Percentiles rank a stretch among this genome's conserved stretches.
These are phyloP conservation scores for Pseudogymnoascus pannorum DNA, from an alignment of 2,329 filamentous ascomycete genomes.

Conservation along the genomic window DNA sequence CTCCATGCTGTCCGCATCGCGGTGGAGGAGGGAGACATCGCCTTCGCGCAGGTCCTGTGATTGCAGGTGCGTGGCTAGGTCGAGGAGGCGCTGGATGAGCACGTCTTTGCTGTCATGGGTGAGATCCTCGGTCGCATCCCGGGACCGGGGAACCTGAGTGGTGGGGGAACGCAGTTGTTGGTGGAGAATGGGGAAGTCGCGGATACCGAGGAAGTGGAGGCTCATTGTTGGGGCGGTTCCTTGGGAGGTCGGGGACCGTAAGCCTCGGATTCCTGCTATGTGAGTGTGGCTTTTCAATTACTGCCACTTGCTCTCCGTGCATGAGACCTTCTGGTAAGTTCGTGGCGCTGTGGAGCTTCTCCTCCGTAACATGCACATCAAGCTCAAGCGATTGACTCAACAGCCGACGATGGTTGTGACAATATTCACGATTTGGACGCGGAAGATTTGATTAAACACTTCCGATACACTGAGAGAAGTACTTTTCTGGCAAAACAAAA, in stretches of 20 bases:
- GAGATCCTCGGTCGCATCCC: conserved; percentile 14
- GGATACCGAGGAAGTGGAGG: conserved; percentile 23
- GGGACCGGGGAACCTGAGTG: conserved; percentile 8
- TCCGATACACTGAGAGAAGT: background rate
- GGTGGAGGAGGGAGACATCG: conserved; percentile 28
- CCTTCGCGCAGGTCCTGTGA: conserved; percentile 24
- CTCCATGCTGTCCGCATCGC: conserved; percentile 34
- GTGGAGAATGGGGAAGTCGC: conserved; percentile 21
- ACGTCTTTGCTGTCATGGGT: conserved; percentile 28
- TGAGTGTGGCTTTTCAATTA: background rate
- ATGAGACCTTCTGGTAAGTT: background rate
- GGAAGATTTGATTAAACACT: background rate
- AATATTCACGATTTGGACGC: conserved; percentile 5
- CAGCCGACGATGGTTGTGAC: background rate
- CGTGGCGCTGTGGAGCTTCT: background rate
- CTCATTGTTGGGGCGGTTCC: conserved; percentile 18
- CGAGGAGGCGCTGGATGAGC: conserved; percentile 28
- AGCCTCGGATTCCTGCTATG: background rate
- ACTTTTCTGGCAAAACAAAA: conserved; percentile 3
- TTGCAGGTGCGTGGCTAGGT: conserved; percentile 26
- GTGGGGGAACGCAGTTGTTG: conserved; percentile 21
- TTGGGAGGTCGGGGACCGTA: background rate
- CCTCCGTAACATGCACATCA: background rate
- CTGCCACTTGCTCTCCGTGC: background rate
- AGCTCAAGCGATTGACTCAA: background rate